Evolutionary conservation across 345 rosid genomes (phyloP).

Genomic region (Erysimum cheiranthoides): DNA sequence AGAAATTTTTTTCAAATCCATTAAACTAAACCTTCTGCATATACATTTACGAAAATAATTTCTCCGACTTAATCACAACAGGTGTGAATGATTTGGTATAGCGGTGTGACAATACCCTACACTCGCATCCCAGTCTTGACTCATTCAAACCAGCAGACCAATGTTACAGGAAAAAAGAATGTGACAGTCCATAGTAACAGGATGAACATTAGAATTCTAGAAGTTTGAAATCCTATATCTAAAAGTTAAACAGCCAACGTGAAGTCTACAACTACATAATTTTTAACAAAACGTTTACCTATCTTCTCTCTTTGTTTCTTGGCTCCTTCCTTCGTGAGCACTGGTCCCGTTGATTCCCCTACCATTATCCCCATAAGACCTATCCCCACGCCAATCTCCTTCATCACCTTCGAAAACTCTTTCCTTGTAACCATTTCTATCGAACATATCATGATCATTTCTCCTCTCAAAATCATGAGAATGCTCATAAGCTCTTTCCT

Average conservation of each 20-base stretch:
- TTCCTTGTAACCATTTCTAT: constrained; percentile 56
- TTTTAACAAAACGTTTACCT: constrained; percentile 50
- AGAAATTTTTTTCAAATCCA: not conserved
- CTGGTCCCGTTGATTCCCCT: constrained; percentile 51
- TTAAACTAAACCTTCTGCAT: not conserved
- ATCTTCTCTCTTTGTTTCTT: constrained; percentile 51
- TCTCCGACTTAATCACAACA: constrained; percentile 7
- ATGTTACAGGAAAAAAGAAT: not conserved
- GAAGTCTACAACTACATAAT: not conserved
- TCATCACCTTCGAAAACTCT: constrained; percentile 50
- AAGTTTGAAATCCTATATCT: not conserved
- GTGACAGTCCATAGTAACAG: constrained; percentile 1
- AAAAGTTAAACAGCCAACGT: not conserved
- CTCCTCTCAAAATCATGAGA: constrained; percentile 50
- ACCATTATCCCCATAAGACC: constrained; percentile 47
- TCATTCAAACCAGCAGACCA: constrained; percentile 5
- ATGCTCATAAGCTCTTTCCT: constrained; percentile 56
- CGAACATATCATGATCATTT: constrained; percentile 49
- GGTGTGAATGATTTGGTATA: not conserved
- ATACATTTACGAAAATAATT: not conserved
- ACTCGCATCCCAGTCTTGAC: not conserved
- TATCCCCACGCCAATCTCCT: constrained; percentile 49
- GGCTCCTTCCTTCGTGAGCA: constrained; percentile 50
- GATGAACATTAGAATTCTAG: too few species aligned
- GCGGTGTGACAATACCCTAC: not conserved